Conservation (phyloP, 73 alveolate genomes). For the Paramecium primaurelia region DNA sequence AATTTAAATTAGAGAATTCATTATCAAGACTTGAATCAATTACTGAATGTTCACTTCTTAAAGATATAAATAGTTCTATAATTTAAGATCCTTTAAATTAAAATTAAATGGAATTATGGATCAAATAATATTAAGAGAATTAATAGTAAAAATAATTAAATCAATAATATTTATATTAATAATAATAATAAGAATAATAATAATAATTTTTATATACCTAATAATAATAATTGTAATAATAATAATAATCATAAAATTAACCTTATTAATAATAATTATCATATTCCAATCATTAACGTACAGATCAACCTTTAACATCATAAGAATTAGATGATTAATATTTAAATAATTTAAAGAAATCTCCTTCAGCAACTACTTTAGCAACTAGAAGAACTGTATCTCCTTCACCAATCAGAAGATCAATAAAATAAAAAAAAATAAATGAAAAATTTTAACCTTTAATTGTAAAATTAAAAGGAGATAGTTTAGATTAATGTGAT, state of each 20-base stretch:
- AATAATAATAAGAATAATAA: background rate
- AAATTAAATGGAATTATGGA: background rate
- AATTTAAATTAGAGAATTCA: background rate
- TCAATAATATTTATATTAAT: background rate
- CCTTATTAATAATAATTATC: background rate
- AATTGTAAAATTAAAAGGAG: background rate
- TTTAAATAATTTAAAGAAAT: background rate
- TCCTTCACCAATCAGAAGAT: conserved; percentile 32
- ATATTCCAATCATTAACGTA: background rate
- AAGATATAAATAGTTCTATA: conserved; percentile 15
- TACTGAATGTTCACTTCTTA: background rate
- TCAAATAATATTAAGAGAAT: background rate
- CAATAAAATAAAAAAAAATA: background rate
- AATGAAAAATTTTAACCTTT: conserved; percentile 28
- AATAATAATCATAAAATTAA: background rate
- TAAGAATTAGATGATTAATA: background rate
- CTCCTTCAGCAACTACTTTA: background rate
- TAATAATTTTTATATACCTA: background rate
- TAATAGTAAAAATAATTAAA: background rate
- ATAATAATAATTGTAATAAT: background rate
- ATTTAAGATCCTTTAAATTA: conserved; percentile 2
- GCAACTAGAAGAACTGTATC: background rate
- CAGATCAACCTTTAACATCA: background rate
- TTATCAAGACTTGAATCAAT: conserved; percentile 1
- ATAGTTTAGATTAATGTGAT: background rate